Base-by-base conservation (phyloP, 352 stramenopile species). In the Globisporangium rhizosaccharum region DNA sequence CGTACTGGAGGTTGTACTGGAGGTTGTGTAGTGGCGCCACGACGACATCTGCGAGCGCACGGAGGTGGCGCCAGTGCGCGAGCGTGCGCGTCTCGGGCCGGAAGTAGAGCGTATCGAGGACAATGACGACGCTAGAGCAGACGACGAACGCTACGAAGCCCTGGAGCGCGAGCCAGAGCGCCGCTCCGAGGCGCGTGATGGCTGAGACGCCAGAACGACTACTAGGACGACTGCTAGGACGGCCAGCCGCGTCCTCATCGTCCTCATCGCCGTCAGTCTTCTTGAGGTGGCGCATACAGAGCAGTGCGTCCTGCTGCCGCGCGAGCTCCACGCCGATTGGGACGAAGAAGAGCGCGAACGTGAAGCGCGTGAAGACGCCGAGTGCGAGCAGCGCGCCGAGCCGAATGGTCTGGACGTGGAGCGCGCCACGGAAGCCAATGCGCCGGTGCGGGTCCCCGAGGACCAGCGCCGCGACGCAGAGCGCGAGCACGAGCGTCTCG, bases 1-100 rank as follows among this genome's bases (percentile, higher is more conserved):
- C 72, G 58, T 82, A 70, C 62, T 96, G 80, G 12, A 88, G 73
- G 70, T 98, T 98, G 81, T 98, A 98, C 12, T 75, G 26, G 42
- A 98, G 70, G 71, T 97, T 97, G 71, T 97, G 97, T 28, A 75
- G 53, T 18, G 83, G 83, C 6, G 83, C 77, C n/a, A 93, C 56
- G 30, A 90, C n/a, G n/a, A n/a, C n/a, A n/a, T n/a, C n/a, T n/a
- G n/a, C 76, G 15, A 69, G 50, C 14, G 59, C 20, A 7, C 10
- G 20, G 14, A 42, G 20, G 44, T 20, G n/a, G 2, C 10, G 18
- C 46, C 45, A 65, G 15, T 20, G 37, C 44, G 42, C 67, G 58
- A 73, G 28, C 10, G 83, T 88, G 52, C 4, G 66, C n/a, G n/a
- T n/a, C n/a, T n/a, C n/a, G n/a, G n/a, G n/a, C n/a, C n/a, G n/a